Evolutionary conservation across 192 early-diverging fungal genomes (phyloP), one percentile per base, ranked within the genome.

Genomic region (Coemansia sp.): DNA sequence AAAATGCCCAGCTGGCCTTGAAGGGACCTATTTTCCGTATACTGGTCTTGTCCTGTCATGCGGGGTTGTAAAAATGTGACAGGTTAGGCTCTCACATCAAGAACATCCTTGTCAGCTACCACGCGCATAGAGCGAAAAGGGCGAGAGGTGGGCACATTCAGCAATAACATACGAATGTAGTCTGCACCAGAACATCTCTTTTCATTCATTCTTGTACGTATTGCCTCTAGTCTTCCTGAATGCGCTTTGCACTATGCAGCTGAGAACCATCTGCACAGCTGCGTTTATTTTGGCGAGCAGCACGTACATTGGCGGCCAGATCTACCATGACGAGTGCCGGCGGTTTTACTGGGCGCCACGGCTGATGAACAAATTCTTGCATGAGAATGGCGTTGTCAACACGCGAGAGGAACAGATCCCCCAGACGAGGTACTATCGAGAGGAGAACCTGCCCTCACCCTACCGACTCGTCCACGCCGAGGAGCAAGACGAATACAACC

Each of bases 331-430:
- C 52, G 66, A 77, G 15, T 77, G 63, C 33, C 62, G 63, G 15
- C 51, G 63, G 18, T 77, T 77, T 30, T 77, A 70, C 56, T 77
- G 73, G 66, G 55, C 73, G 27, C 66, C 73, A 0, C 66, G 63
- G n/a, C 63, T 77, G 13, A 77, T 77, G 66, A 69, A 69, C 73
- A 69, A 63, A 42, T 77, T 56, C 27, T 35, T 77, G 57, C 73
- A 77, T 59, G 56, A 77, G 27, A 69, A 77, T 33, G 58, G 63
- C 7, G 46, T 77, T 3, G 26, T 77, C 5, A 70, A 77, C 61
- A 66, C 62, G 25, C 55, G 73, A 6, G 66, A 69, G 9, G 51
- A 77, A 6, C 31, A 40, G 4, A 77, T 69, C 23, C 62, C 73
- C 8, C 51, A 61, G 14, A 66, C 58, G 4, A 58, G 73, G 35